Conservation (phyloP, 768 basidiomycete genomes). For the Kwoniella sp. region DNA sequence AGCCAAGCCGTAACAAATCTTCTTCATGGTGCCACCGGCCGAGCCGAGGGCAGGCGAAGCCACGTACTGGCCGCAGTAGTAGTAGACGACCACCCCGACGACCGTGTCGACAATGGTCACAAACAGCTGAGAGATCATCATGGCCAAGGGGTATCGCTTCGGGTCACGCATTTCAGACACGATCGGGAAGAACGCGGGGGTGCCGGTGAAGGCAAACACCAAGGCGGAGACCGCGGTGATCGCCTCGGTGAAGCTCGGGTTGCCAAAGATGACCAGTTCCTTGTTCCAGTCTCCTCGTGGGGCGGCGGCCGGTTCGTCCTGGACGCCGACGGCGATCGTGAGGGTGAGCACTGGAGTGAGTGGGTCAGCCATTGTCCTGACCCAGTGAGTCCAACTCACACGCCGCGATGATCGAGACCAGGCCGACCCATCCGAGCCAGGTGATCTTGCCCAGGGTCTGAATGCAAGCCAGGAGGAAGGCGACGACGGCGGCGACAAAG, state of each 20-base stretch:
- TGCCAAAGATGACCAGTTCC: slow-evolving; percentile 23
- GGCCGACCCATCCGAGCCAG: slow-evolving; percentile 38
- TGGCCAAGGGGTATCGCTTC: slow-evolving; percentile 42
- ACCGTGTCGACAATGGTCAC: slow-evolving; percentile 33
- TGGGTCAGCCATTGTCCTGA: background rate
- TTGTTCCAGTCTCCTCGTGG: slow-evolving; percentile 25
- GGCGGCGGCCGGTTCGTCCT: slow-evolving; percentile 28
- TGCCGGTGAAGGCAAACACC: slow-evolving; percentile 45
- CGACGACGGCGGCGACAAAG: slow-evolving; percentile 39
- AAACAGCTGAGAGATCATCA: slow-evolving; percentile 39
- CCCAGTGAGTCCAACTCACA: background rate
- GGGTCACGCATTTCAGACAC: slow-evolving; percentile 50
- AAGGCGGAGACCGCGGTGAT: slow-evolving; percentile 48
- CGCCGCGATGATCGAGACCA: slow-evolving; percentile 7
- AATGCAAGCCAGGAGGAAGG: slow-evolving; percentile 31
- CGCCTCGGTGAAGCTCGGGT: slow-evolving; percentile 31
- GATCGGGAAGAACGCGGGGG: slow-evolving; percentile 28
- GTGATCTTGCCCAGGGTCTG: slow-evolving; percentile 47
- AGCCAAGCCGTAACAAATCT: slow-evolving; percentile 37
- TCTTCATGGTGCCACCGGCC: slow-evolving; percentile 39
- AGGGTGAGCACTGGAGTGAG: slow-evolving; percentile 16
- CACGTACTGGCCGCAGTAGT: slow-evolving; percentile 40
- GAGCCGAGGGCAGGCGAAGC: slow-evolving; percentile 44
- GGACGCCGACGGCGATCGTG: slow-evolving; percentile 29
- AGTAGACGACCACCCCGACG: slow-evolving; percentile 28